Evolutionary conservation across 225 moss, liverwort and hornwort genomes (phyloP).

Genomic region (Asterella californica): DNA sequence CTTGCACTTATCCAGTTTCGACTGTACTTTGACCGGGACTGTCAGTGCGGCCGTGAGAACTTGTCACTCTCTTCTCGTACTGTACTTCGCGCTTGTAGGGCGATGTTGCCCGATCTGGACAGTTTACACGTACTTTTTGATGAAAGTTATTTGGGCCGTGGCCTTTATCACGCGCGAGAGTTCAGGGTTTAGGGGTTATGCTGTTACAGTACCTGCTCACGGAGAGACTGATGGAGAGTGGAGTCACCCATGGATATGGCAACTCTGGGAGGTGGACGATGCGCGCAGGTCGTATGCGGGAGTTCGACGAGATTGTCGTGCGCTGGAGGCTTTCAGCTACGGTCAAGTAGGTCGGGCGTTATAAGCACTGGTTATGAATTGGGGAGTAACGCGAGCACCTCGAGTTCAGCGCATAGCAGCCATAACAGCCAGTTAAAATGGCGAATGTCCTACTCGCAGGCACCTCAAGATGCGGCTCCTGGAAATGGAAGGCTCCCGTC

Average conservation of each 20-base stretch:
- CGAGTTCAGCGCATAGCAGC: background rate
- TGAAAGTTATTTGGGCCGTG: too few species aligned
- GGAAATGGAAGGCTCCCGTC: constrained; percentile 18
- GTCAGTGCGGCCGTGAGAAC: too few species aligned
- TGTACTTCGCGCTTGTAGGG: too few species aligned
- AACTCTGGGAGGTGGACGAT: background rate
- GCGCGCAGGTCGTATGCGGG: background rate
- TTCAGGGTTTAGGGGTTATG: constrained; percentile 2
- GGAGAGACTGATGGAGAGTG: background rate
- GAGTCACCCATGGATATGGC: background rate
- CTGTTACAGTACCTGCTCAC: background rate
- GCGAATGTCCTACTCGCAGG: background rate
- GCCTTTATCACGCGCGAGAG: too few species aligned
- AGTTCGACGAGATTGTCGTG: background rate
- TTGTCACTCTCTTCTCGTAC: too few species aligned
- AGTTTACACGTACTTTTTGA: too few species aligned
- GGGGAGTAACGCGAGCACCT: background rate
- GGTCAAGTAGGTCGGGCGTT: background rate
- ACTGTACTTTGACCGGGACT: too few species aligned
- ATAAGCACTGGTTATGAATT: background rate
- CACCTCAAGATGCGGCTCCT: background rate
- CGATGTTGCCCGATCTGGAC: too few species aligned
- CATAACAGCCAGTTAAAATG: background rate
- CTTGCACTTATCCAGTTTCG: too few species aligned
- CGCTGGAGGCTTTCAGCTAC: background rate